Base-by-base conservation (phyloP, 768 basidiomycete species). In the Tricholoma matsutake region DNA sequence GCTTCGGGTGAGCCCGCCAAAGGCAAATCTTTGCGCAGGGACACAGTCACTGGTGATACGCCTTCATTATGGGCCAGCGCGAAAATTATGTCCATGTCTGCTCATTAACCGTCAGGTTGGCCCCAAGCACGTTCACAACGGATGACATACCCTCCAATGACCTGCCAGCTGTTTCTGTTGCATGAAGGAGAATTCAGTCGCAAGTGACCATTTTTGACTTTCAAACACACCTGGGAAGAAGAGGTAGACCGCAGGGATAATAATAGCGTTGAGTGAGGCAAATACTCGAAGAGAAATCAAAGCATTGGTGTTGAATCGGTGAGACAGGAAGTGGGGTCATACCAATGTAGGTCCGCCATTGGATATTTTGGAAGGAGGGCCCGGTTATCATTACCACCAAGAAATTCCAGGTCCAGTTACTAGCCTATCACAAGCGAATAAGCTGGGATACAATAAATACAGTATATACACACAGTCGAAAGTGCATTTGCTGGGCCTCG, bases 401-500 rank as follows among this genome's bases (percentile, higher is more conserved):
- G 68, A 86, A 86, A 67, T 86, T 86, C 65, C 85, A 86, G 18
- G 78, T 83, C 85, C 81, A 83, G 56, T 82, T 82, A 55, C 76
- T 76, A 4, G 76, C 76, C 72, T 74, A 45, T 18, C n/a, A n/a
- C 4, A 34, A 10, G 28, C 11, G 39, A 43, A 56, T 16, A 22
- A 20, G 20, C 13, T 16, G n/a, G 22, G 5, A 41, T 18, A 13
- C 37, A 16, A 53, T 6, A n/a, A 10, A 18, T 18, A 41, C 25
- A 5, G 54, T 25, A 25, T n/a, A 39, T 16, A 28, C 68, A 58
- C 57, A 73, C 83, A 1, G 86, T 87, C 39, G 83, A 82, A 29
- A 88, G 74, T 10, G 85, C 86, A 61, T 87, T 87, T 11, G 86
- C 86, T 0, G 85, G 83, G 6, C 83, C 86, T 58, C 86, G 78